phyloP scores from a whole-genome alignment of 306 rosid species.

The Psophocarpus tetragonolobus region DNA sequence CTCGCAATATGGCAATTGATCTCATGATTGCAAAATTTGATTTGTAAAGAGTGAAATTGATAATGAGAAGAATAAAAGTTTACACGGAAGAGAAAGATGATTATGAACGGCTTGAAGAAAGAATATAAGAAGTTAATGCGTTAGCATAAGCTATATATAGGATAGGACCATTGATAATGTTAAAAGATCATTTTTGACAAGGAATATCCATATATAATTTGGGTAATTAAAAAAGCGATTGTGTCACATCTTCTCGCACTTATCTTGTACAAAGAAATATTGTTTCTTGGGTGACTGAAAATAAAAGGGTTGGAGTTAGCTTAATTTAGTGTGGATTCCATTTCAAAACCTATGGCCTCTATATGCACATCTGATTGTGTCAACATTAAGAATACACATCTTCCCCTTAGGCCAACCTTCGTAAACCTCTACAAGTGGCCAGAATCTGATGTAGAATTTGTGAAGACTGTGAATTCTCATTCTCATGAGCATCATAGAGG shows the following conservation, averaged over 20 bases:
- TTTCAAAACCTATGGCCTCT: conserved; percentile 48
- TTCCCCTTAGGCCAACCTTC: conserved; percentile 42
- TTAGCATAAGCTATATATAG: neutral
- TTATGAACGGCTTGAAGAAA: neutral
- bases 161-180: neutral
- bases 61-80: neutral
- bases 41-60: neutral
- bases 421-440: conserved; percentile 57
- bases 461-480: conserved; percentile 38
- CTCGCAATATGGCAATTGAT: neutral
- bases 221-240: neutral
- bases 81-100: neutral
- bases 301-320: no score
- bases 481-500: neutral
- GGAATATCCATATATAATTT: neutral
- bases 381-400: conserved; percentile 2
- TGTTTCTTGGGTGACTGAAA: neutral
- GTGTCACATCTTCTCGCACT: conserved; percentile 30
- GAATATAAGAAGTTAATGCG: neutral
- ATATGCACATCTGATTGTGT: conserved; percentile 30
- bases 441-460: conserved; percentile 56
- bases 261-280: neutral
- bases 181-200: neutral
- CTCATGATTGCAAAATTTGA: neutral
- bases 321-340: no score